phyloP scores from a whole-genome alignment of 495 filamentous ascomycete species.

The Podospora appendiculata region DNA sequence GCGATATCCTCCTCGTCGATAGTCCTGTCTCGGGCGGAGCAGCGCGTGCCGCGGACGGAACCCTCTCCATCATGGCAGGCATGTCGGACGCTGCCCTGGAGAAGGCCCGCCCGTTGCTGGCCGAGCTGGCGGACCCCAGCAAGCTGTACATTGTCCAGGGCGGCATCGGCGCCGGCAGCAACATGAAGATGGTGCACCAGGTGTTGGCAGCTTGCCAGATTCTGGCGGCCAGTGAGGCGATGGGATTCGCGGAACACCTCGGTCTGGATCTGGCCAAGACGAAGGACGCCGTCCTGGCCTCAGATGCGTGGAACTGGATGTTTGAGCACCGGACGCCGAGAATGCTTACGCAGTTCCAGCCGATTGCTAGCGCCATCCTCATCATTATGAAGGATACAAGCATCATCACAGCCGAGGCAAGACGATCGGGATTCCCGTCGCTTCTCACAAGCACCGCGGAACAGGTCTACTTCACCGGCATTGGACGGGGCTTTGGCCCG shows the following conservation, averaged over 20 bases:
- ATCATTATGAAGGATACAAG: slow-evolving; percentile 78
- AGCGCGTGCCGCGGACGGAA: slow-evolving; percentile 63
- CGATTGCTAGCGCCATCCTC: slow-evolving; percentile 59
- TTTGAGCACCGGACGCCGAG: slow-evolving; percentile 66
- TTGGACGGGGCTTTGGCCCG: slow-evolving; percentile 52
- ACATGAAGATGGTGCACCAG: slow-evolving; percentile 85
- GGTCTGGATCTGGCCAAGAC: slow-evolving; percentile 55
- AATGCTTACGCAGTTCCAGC: slow-evolving; percentile 61
- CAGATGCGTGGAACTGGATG: slow-evolving; percentile 71
- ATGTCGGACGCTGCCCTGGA: slow-evolving; percentile 48
- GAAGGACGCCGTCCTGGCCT: slow-evolving; percentile 48
- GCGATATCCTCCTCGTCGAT: slow-evolving; percentile 65
- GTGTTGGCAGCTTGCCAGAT: slow-evolving; percentile 74
- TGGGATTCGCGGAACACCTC: slow-evolving; percentile 62
- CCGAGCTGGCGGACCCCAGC: slow-evolving; percentile 48
- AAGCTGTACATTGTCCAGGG: slow-evolving; percentile 70
- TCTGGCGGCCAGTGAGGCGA: slow-evolving; percentile 60
- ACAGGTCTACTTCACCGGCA: slow-evolving; percentile 56
- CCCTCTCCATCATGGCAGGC: slow-evolving; percentile 76
- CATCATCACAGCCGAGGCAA: slow-evolving; percentile 67
- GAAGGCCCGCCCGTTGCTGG: slow-evolving; percentile 52
- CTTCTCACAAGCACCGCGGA: slow-evolving; percentile 66
- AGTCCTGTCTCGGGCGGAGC: slow-evolving; percentile 74
- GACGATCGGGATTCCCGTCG: slow-evolving; percentile 53
- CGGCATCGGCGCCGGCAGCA: slow-evolving; percentile 69